phyloP scores from a whole-genome alignment of 163 green algal genomes.

The Trebouxiophyceae sp. region DNA sequence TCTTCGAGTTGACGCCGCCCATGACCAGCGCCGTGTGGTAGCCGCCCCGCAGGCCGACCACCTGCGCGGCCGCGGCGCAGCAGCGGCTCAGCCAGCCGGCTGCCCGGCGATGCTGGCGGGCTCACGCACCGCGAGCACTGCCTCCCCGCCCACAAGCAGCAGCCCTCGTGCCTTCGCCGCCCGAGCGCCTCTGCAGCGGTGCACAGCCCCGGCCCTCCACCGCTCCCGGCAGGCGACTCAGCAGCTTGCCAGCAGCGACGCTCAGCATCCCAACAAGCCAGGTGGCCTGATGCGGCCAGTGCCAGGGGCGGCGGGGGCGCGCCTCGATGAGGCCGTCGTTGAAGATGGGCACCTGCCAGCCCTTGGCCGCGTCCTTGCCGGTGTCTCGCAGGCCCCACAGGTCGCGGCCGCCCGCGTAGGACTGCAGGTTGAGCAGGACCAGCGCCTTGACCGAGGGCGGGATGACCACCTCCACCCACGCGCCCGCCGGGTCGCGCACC shows the following conservation, averaged over 20 bases:
- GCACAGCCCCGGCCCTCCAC: too few species aligned
- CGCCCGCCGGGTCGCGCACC: conserved; percentile 18
- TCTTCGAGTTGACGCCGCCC: conserved; percentile 26
- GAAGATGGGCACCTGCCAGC: conserved; percentile 37
- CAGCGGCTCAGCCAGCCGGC: too few species aligned
- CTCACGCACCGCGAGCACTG: too few species aligned
- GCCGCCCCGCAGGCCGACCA: conserved; percentile 38
- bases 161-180: too few species aligned
- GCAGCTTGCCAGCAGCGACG: too few species aligned
- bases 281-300: background rate
- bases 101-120: too few species aligned
- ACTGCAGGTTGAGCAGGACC: conserved; percentile 81
- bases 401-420: conserved; percentile 69
- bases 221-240: too few species aligned
- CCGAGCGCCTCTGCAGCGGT: too few species aligned
- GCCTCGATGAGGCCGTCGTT: conserved; percentile 69
- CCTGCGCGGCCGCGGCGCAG: too few species aligned
- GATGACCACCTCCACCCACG: conserved; percentile 57
- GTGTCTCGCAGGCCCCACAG: conserved; percentile 60
- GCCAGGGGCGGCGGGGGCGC: too few species aligned
- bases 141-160: too few species aligned
- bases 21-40: conserved; percentile 49
- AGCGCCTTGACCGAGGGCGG: conserved; percentile 57
- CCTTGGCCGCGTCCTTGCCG: conserved; percentile 11
- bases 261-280: background rate